Base-by-base conservation (phyloP, 129 eudicot genomes). In the Mikania micrantha region DNA sequence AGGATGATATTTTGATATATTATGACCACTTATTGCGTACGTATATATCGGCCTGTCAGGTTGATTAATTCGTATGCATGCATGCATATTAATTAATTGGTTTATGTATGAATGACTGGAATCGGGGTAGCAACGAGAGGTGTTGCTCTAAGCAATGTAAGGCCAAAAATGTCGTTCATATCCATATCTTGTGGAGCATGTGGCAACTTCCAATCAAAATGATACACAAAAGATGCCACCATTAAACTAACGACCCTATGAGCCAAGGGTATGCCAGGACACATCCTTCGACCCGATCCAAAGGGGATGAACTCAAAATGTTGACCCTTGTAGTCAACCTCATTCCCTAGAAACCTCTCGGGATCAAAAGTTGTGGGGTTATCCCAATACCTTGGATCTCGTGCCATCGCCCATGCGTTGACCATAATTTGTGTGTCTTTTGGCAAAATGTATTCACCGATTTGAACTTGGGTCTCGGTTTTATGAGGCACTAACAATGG, bases 151-250 rank as follows among this genome's bases (percentile, higher is more conserved):
- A 25, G 36, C 62, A 56, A 27, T 5, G 62, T 56, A 27, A 56
- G 62, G 7, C 62, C 62, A 56, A 56, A 56, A 5, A 27, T 25
- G 4, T 56, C 62, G 5, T 56, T 56, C 62, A 25, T 56, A 6
- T 56, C 38, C 35, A 56, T 56, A 11, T 56, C 62, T 56, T 27
- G 36, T 56, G 10, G 12, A 12, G 38, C 62, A 56, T 56, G 62
- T 11, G 62, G 62, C 35, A 56, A 27, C 35, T 56, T 56, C 62
- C 62, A 56, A 27, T 56, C 62, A 56, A 25, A 56, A n/a, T 56
- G 62, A 56, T 27, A 56, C 9, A 56, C 62, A 27, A 56, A 56
- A 25, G 62, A 56, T 11, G 62, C 62, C 35, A 27, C 62, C 36
- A 56, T 56, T 13, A 56, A 12, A 13, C 62, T 56, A 13, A 56